These are phyloP conservation scores for Pyrenula massariospora DNA, from an alignment of 495 filamentous ascomycete species.

Conservation along the genomic window DNA sequence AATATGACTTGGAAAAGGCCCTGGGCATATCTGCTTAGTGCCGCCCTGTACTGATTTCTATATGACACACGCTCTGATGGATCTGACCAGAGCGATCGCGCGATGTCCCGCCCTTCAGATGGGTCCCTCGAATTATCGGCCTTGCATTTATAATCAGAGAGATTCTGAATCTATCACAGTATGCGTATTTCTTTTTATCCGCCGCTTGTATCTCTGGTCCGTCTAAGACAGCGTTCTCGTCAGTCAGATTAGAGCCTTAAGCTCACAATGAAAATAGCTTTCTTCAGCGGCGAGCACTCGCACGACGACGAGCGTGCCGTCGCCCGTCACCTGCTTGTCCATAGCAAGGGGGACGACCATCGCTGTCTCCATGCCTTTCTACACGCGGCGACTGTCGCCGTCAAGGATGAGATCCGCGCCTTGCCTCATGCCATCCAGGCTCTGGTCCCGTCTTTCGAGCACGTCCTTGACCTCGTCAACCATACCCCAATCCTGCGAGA, in stretches of 20 bases:
- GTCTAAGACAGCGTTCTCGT: background rate
- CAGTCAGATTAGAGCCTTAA: background rate
- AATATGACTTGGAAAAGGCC: background rate
- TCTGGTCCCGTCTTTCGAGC: slow-evolving; percentile 25
- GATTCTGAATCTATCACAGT: background rate
- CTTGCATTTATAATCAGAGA: background rate
- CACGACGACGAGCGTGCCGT: slow-evolving; percentile 26
- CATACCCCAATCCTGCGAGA: slow-evolving; percentile 13
- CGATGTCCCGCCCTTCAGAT: background rate
- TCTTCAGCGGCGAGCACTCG: slow-evolving; percentile 31
- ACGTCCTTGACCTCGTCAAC: slow-evolving; percentile 22
- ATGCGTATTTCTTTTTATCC: background rate
- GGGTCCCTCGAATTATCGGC: background rate
- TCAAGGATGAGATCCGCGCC: slow-evolving; percentile 23
- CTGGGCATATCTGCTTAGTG: background rate
- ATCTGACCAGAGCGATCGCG: background rate
- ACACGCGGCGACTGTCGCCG: slow-evolving; percentile 18
- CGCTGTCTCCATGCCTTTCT: slow-evolving; percentile 22
- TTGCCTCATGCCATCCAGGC: slow-evolving; percentile 13
- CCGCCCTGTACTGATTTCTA: background rate
- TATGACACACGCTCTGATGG: background rate
- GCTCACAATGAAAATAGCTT: slow-evolving; percentile 17
- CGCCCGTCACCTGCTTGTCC: slow-evolving; percentile 23
- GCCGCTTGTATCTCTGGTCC: background rate
- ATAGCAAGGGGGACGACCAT: slow-evolving; percentile 25